Base-by-base conservation (phyloP, 2,329 filamentous ascomycete genomes). In the Neopestalotiopsis sp. region DNA sequence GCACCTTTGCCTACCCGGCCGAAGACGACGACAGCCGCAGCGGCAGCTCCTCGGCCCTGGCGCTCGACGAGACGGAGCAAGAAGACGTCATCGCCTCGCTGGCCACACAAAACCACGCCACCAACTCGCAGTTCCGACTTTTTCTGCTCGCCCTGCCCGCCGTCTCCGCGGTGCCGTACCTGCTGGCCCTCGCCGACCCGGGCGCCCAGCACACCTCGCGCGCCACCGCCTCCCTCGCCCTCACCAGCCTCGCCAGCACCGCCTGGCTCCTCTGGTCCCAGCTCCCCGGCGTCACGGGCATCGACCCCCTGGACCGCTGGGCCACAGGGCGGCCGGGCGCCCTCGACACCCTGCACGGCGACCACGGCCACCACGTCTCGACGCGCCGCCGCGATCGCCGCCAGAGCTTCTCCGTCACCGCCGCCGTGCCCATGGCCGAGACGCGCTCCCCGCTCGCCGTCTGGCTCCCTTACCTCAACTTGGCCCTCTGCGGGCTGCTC, bases 1-100 rank as follows among this genome's bases (percentile, higher is more conserved):
- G 88, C 75, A 91, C 92, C 9, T 96, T 97, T 81, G 88, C 87
- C 70, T 96, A 95, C 81, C 92, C 92, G 4, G 81, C 83, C 68
- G 89, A 92, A 74, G 85, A 86, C 68, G 83, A 85, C 73, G 78
- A 79, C 66, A 84, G 87, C 45, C 6, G 84, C 87, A 77, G 80
- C 38, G 86, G 88, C 13, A 87, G 90, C 73, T 88, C 90, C 67
- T 71, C 77, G 68, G 71, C 70, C 67, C 71, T 79, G 49, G 71
- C 76, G 73, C 74, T 77, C 77, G 70, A 79, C 77, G 78, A 82
- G 80, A 72, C 81, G 87, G 90, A 91, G 74, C 91, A 93, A 82
- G 90, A 92, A 75, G 76, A 81, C 63, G 83, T 92, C 10, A 93
- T 94, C 74, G 74, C 76, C 17, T 75, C 77, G 58, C 87, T 93